A percentile compares a stretch with the other conserved stretches of the same genome.
Evolutionary conservation across 768 basidiomycete genomes (phyloP).

Genomic region (Tubosaeta sp.): DNA sequence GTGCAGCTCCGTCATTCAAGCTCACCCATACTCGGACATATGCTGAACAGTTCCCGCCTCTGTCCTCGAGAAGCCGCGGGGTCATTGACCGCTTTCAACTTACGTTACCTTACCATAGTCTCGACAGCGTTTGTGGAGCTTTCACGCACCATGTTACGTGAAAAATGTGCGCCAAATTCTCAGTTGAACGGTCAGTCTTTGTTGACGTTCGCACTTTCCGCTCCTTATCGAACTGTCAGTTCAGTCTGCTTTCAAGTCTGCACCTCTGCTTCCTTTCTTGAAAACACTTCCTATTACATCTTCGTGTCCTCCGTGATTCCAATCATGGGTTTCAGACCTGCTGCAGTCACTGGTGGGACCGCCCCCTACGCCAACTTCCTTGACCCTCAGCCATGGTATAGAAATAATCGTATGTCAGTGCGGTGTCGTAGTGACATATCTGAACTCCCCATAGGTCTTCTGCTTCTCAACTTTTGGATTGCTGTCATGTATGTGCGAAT

Average conservation of each 20-base stretch:
- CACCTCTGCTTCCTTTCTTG: not conserved
- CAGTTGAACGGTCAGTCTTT: not conserved
- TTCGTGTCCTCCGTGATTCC: not conserved
- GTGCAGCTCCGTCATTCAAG: too few species aligned
- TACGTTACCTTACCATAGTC: not conserved
- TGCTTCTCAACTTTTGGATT: constrained; percentile 62
- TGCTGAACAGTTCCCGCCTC: too few species aligned
- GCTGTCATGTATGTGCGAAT: constrained; percentile 46
- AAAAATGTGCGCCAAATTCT: not conserved
- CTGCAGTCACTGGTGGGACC: constrained; percentile 27
- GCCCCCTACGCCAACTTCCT: constrained; percentile 49
- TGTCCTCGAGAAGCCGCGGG: too few species aligned
- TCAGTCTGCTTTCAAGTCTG: not conserved
- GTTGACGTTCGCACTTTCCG: not conserved
- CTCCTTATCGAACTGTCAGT: not conserved
- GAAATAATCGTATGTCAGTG: constrained; percentile 50
- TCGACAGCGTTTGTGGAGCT: not conserved
- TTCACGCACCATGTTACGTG: not conserved
- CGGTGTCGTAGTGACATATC: not conserved
- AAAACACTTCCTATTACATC: not conserved
- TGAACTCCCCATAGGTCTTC: constrained; percentile 37
- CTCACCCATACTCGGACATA: too few species aligned
- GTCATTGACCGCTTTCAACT: not conserved
- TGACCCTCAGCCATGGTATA: constrained; percentile 66
- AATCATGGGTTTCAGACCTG: constrained; percentile 56